Evolutionary conservation across 2,329 filamentous ascomycete genomes (phyloP).

Genomic region (Neurospora crassa): DNA sequence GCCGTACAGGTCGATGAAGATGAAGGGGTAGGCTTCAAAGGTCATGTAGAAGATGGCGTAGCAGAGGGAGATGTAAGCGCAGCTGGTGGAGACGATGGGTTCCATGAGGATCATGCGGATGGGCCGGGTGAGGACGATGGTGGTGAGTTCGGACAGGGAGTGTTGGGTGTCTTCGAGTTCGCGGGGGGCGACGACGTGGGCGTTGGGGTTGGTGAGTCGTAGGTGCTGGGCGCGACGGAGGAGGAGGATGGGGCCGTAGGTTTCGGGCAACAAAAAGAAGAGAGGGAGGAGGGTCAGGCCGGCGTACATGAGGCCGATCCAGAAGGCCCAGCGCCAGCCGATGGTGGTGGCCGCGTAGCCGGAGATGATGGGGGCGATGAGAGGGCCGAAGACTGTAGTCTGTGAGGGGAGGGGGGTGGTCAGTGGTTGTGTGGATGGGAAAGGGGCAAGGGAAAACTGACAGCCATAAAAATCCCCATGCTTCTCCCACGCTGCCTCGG

Average conservation of each 20-base stretch:
- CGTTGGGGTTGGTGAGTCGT: slow-evolving; percentile 43
- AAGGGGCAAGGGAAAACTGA: slow-evolving; percentile 21
- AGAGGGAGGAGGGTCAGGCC: slow-evolving; percentile 50
- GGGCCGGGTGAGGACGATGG: slow-evolving; percentile 61
- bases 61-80: slow-evolving; percentile 59
- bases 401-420: slow-evolving; percentile 15
- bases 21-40: slow-evolving; percentile 65
- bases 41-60: slow-evolving; percentile 63
- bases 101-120: slow-evolving; percentile 64
- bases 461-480: slow-evolving; percentile 56
- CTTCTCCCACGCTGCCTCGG: slow-evolving; percentile 46
- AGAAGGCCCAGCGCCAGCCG: slow-evolving; percentile 63
- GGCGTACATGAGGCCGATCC: slow-evolving; percentile 60
- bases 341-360: slow-evolving; percentile 50
- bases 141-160: slow-evolving; percentile 48
- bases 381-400: slow-evolving; percentile 55
- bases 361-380: slow-evolving; percentile 56
- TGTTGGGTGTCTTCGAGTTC: slow-evolving; percentile 47
- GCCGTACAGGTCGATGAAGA: slow-evolving; percentile 54
- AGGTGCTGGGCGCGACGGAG: slow-evolving; percentile 45
- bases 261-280: slow-evolving; percentile 57
- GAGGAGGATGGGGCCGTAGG: slow-evolving; percentile 49
- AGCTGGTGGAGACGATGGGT: slow-evolving; percentile 62
- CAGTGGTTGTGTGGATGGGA: not conserved
- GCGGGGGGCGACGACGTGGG: slow-evolving; percentile 46